phyloP scores from a whole-genome alignment of 495 filamentous ascomycete species.

The Xylaria telfairii region DNA sequence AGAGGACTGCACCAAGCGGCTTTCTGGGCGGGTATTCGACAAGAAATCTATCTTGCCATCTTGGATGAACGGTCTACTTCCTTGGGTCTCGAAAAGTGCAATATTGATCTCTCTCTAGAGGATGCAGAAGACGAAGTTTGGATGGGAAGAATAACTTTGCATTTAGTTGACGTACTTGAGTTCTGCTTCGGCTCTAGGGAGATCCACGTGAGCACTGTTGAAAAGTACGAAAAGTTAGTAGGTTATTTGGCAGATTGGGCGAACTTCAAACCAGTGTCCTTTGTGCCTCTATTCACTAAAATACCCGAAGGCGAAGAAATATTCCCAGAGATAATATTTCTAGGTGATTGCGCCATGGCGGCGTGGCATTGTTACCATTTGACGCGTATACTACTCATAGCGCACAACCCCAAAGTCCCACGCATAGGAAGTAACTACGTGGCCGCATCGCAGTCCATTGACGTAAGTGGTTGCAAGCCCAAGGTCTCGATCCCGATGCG shows the following conservation, averaged over 20 bases:
- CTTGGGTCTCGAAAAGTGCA: not conserved
- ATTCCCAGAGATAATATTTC: slow-evolving; percentile 17
- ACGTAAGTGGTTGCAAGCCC: not conserved
- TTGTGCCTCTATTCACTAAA: not conserved
- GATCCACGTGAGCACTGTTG: not conserved
- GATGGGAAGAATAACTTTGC: slow-evolving; percentile 13
- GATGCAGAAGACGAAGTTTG: slow-evolving; percentile 5
- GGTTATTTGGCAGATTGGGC: not conserved
- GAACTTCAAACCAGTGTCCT: not conserved
- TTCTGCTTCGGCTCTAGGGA: slow-evolving; percentile 5
- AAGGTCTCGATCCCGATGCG: not conserved
- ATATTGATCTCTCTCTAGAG: slow-evolving; percentile 1
- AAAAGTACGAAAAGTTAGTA: not conserved
- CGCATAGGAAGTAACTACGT: slow-evolving; percentile 2
- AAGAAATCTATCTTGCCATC: slow-evolving; percentile 3
- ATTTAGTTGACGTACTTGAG: not conserved
- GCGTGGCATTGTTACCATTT: slow-evolving; percentile 8
- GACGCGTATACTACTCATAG: slow-evolving; percentile 8
- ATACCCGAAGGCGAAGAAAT: not conserved
- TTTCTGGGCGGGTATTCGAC: not conserved
- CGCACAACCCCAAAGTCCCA: slow-evolving; percentile 9
- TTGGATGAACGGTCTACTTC: not conserved
- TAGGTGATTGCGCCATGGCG: not conserved
- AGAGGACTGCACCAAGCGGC: not conserved
- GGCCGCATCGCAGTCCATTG: not conserved